These are phyloP conservation scores for Blastobotrys apis DNA, from an alignment of 1,139 yeast genomes.

Conservation along the genomic window DNA sequence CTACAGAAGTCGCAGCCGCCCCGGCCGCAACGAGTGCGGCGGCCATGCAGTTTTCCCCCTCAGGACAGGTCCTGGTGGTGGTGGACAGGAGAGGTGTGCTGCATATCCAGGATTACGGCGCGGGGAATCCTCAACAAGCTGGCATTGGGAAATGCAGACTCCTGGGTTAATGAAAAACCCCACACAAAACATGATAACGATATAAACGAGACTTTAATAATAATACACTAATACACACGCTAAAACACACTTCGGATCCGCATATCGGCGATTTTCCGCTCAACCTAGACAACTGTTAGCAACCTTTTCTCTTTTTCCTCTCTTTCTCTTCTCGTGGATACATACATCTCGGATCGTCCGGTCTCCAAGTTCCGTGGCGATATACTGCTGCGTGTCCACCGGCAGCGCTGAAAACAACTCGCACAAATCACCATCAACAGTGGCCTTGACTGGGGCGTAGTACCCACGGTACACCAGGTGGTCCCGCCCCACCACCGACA, in stretches of 20 bases:
- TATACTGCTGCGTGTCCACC: constrained; percentile 40
- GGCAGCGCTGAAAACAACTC: constrained; percentile 50
- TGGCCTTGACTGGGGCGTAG: constrained; percentile 69
- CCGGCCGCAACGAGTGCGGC: constrained; percentile 58
- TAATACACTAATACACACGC: background rate
- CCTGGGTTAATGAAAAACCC: constrained; percentile 23
- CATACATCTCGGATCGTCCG: constrained; percentile 54
- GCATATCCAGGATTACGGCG: constrained; percentile 80
- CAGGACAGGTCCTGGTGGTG: constrained; percentile 73
- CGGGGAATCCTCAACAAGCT: constrained; percentile 72
- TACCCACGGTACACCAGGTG: constrained; percentile 68
- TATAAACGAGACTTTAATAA: background rate
- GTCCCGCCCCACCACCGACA: constrained; percentile 57
- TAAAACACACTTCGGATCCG: constrained; percentile 46
- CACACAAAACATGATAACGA: too few relatives aligned
- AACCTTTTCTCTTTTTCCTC: too few relatives aligned
- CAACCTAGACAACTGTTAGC: too few relatives aligned
- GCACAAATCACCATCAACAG: constrained; percentile 84
- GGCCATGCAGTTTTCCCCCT: constrained; percentile 64
- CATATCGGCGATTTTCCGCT: constrained; percentile 55
- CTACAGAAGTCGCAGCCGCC: constrained; percentile 77
- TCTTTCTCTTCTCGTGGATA: too few relatives aligned
- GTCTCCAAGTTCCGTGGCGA: constrained; percentile 50
- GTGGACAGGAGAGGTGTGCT: constrained; percentile 79
- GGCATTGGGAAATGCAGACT: constrained; percentile 66